These are phyloP conservation scores for Carallia brachiata DNA, from an alignment of 345 rosid species.

Conservation along the genomic window DNA sequence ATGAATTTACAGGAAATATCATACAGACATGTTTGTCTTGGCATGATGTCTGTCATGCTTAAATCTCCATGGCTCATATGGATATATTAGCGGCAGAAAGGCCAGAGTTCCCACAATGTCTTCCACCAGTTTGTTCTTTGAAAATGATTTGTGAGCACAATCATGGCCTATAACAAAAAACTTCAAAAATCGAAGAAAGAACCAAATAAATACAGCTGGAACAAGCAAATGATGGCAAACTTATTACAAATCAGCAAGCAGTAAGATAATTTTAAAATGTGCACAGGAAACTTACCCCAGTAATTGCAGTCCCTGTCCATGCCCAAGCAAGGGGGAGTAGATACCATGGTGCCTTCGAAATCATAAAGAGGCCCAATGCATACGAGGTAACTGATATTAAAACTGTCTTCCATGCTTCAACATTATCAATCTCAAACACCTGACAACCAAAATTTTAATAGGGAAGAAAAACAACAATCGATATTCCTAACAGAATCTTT, in stretches of 20 bases:
- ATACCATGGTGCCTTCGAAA: slow-evolving; percentile 89
- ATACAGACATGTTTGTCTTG: slow-evolving; percentile 81
- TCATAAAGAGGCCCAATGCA: slow-evolving; percentile 74
- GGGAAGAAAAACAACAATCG: neutral
- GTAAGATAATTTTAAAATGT: neutral
- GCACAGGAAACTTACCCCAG: slow-evolving; percentile 57
- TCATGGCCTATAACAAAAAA: slow-evolving; percentile 99
- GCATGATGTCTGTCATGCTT: slow-evolving; percentile 96
- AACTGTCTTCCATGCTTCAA: slow-evolving; percentile 85
- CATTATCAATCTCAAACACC: slow-evolving; percentile 87
- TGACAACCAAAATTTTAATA: slow-evolving; percentile 22
- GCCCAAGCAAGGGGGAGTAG: slow-evolving; percentile 96
- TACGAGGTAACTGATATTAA: slow-evolving; percentile 77
- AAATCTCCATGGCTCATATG: slow-evolving; percentile 95
- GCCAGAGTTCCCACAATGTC: slow-evolving; percentile 94
- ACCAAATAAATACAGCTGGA: slow-evolving; percentile 20
- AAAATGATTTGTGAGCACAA: slow-evolving; percentile 95
- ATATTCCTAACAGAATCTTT: neutral
- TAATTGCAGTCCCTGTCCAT: slow-evolving; percentile 92
- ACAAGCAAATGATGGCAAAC: slow-evolving; percentile 5
- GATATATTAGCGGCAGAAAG: slow-evolving; percentile 82
- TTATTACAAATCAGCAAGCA: neutral
- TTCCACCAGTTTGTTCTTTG: slow-evolving; percentile 83
- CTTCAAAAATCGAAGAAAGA: slow-evolving; percentile 35
- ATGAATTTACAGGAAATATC: slow-evolving; percentile 9